Evolutionary conservation across 2,329 filamentous ascomycete species (phyloP), one percentile per base, ranked within the genome.

Genomic region (Trichoderma arundinaceum): DNA sequence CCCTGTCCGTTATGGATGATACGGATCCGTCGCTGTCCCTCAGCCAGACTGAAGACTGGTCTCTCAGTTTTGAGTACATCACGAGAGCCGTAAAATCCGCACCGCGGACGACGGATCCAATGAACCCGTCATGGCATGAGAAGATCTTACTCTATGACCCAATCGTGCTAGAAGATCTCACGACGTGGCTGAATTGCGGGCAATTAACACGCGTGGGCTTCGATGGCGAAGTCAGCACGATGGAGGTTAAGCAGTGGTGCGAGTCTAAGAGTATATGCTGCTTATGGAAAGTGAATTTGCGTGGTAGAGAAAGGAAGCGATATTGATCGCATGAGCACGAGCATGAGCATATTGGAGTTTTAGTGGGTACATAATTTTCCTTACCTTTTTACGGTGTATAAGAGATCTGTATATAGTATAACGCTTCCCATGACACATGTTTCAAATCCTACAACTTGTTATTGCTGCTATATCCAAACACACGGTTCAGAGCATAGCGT

Each of bases 71-170:
- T 68, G 71, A 72, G 32, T 76, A 81, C 68, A 88, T 90, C 59
- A 85, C 84, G 0, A 78, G 79, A 44, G 87, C 86, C 0, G 78
- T 90, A 9, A 83, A 73, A 8, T 78, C 79, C 0, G 80, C 82
- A 4, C 82, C 86, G 3, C 80, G 80, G 12, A 81, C 84, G 0
- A 80, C 71, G 4, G 80, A 88, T 69, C 77, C 82, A 0, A 68
- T 69, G 7, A 74, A 83, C 2, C 87, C 87, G 13, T 92, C 87
- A 2, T 98, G 94, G 92, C 84, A 96, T 71, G 92, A 98, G 77
- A 96, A 93, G 78, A 97, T 99, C 53, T 81, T 98, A 6, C 86
- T 98, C 75, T 98, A 96, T 74, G 94, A 98, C 72, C 92, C 94
- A 0, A 90, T 99, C 49, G 84, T 95, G 1, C 78, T 97, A 0